phyloP scores from a whole-genome alignment of 2,329 filamentous ascomycete species.

The Fonsecaea monophora region DNA sequence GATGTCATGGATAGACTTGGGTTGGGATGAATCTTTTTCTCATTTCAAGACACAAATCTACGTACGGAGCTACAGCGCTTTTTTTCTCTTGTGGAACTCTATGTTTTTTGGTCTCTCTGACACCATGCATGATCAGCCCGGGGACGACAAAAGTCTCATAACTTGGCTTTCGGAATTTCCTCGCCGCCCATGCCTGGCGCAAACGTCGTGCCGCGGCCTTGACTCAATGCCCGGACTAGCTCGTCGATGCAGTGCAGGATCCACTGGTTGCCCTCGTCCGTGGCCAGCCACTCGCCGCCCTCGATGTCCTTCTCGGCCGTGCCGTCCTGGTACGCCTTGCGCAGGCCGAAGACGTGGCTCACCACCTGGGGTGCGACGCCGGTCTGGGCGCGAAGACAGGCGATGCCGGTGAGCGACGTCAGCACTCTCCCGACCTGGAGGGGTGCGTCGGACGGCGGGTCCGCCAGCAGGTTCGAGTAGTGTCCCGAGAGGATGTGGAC shows the following conservation, averaged over 20 bases:
- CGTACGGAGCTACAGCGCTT: background rate
- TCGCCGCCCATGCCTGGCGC: slow-evolving; percentile 55
- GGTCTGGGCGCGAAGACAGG: slow-evolving; percentile 77
- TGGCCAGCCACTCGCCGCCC: slow-evolving; percentile 66
- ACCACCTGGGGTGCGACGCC: slow-evolving; percentile 83
- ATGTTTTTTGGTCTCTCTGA: background rate
- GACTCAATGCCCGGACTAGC: slow-evolving; percentile 60
- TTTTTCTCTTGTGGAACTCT: background rate
- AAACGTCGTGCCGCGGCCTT: slow-evolving; percentile 61
- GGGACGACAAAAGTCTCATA: slow-evolving; percentile 13
- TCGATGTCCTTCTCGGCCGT: slow-evolving; percentile 59
- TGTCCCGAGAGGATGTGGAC: slow-evolving; percentile 78
- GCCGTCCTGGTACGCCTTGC: slow-evolving; percentile 76
- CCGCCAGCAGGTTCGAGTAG: slow-evolving; percentile 75
- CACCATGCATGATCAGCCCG: background rate
- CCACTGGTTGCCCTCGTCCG: slow-evolving; percentile 71
- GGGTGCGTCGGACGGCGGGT: slow-evolving; percentile 62
- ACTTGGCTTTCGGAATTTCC: slow-evolving; percentile 47
- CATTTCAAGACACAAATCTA: too few species aligned
- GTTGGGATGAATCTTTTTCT: too few species aligned
- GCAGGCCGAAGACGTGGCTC: slow-evolving; percentile 79
- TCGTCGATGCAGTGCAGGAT: slow-evolving; percentile 67
- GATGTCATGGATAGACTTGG: too few species aligned
- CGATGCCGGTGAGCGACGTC: slow-evolving; percentile 75
- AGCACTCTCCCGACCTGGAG: slow-evolving; percentile 70